phyloP scores from a whole-genome alignment of 257 asterid species.

The Phtheirospermum japonicum region DNA sequence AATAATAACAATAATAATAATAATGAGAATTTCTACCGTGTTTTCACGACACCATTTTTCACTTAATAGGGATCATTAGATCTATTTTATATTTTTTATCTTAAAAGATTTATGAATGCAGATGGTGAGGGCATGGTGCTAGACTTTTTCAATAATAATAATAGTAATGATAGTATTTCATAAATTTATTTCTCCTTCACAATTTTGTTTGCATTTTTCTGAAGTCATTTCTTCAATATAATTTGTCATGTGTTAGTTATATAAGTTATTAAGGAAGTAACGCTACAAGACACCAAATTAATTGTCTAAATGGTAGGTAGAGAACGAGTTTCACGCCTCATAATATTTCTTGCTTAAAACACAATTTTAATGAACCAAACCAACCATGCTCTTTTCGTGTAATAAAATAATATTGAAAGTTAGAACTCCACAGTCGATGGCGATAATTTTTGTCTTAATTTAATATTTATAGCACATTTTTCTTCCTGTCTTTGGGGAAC shows the following conservation, averaged over 20 bases:
- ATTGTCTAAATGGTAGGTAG: slow-evolving; percentile 14
- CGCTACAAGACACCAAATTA: neutral
- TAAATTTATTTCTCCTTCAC: too few species aligned
- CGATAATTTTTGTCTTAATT: neutral
- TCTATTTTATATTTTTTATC: too few species aligned
- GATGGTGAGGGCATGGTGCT: too few species aligned
- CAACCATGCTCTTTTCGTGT: slow-evolving; percentile 18
- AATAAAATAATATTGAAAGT: neutral
- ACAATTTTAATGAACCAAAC: neutral
- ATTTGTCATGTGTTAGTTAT: slow-evolving; percentile 4
- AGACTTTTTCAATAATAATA: too few species aligned
- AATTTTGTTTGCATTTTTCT: neutral
- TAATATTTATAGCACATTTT: neutral
- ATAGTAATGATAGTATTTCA: too few species aligned
- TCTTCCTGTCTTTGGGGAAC: too few species aligned
- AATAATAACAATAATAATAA: too few species aligned
- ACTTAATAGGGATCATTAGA: too few species aligned
- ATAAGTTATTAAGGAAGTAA: neutral
- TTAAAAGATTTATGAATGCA: too few species aligned
- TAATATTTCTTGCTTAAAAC: slow-evolving; percentile 2
- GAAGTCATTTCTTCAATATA: neutral
- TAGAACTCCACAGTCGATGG: too few species aligned
- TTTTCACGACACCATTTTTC: too few species aligned
- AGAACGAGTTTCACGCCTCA: neutral
- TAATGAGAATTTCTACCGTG: too few species aligned